Evolutionary conservation across 371 early-diverging fungal species (phyloP), one percentile per base, ranked within the genome.

Genomic region (Catenaria anguillulae): DNA sequence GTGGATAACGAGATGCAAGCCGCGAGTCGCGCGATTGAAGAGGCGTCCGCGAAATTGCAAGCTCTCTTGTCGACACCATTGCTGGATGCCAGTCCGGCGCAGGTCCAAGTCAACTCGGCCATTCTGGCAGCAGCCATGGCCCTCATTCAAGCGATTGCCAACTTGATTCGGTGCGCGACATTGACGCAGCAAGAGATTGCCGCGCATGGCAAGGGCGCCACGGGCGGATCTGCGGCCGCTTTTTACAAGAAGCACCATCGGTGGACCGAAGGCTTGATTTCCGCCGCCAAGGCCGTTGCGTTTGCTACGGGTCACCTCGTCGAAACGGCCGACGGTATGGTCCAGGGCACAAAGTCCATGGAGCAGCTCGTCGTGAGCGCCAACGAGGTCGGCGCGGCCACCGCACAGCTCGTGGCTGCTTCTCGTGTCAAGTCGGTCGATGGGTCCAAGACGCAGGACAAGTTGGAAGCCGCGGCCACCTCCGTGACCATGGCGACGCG

Each of bases 221-320:
- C 52, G 52, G 52, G 52, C 31, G 79, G 84, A n/a, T 82, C 88
- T 40, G 86, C 86, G 56, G 86, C 87, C 5, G 92, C 89, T 0
- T 96, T 94, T 70, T 97, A 97, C 82, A 95, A 95, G 71, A 94
- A 95, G 80, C 90, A 97, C 75, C 92, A 92, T 77, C 84, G 93
- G 65, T 97, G 98, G 98, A 97, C 95, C 3, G 96, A 97, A 68
- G 98, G 98, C 26, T 79, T 97, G 35, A 93, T 97, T 61, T 89
- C 92, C 2, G 98, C 98, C 0, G 97, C 98, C 55, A 90, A 93
- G 71, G 82, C 94, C 0, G 94, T 97, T 2, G 94, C 95, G 4
- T 66, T 85, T 33, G 93, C 94, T 4, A 95, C 96, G 1, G 90
- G 87, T 33, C 69, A 84, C 56, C 73, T 97, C 54, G 97, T 95